Percentiles rank a stretch among this genome's conserved stretches.
phyloP scores from a whole-genome alignment of 2,329 filamentous ascomycete genomes.

The Ambrosiella cleistominuta region DNA sequence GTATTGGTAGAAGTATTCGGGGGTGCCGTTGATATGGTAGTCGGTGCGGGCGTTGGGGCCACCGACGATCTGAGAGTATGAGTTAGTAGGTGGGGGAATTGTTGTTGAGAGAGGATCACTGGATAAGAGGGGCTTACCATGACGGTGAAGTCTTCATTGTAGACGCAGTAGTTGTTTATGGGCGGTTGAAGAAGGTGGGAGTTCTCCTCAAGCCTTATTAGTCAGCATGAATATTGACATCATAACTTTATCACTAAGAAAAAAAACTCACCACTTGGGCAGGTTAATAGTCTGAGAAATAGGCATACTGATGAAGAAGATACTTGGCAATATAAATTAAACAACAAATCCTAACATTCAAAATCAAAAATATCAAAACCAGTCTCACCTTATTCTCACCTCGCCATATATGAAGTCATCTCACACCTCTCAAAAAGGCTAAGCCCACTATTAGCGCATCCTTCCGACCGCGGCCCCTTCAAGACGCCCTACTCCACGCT shows the following conservation, averaged over 20 bases:
- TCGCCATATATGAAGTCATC: too few species aligned
- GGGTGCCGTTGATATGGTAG: constrained; percentile 93
- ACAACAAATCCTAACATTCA: too few species aligned
- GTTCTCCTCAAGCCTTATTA: constrained; percentile 67
- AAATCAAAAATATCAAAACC: too few species aligned
- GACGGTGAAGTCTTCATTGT: constrained; percentile 66
- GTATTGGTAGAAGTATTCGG: constrained; percentile 98
- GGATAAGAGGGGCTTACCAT: constrained; percentile 36
- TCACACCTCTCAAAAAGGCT: too few species aligned
- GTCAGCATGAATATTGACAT: too few species aligned
- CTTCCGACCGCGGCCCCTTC: too few species aligned
- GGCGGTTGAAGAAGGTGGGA: constrained; percentile 83
- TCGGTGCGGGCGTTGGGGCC: constrained; percentile 91
- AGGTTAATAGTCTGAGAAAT: constrained; percentile 23
- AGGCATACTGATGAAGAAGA: constrained; percentile 7
- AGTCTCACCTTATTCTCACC: too few species aligned
- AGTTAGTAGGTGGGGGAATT: constrained; percentile 4
- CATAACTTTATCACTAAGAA: not conserved
- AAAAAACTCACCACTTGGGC: constrained; percentile 23
- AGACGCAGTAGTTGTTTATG: constrained; percentile 95
- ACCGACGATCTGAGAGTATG: constrained; percentile 53
- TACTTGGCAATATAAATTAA: not conserved
- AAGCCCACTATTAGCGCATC: too few species aligned
- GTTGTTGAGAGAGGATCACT: not conserved
- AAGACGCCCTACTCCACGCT: too few species aligned